Evolutionary conservation across 1,284 basidiomycete species (phyloP).

Genomic region (Taiwanofungus camphoratus): DNA sequence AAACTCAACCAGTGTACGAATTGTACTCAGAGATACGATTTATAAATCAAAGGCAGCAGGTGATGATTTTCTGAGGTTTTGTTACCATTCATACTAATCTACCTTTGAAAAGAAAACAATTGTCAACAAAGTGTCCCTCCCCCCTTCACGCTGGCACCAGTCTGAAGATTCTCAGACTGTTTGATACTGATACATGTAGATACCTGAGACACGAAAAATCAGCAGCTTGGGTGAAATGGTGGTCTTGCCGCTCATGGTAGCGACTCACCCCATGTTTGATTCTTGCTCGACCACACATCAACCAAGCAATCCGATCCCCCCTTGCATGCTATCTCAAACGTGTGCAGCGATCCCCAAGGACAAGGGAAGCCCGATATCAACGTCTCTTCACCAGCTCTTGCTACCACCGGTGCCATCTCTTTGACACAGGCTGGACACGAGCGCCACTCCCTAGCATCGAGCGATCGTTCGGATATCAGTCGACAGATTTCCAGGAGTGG

Average conservation of each 20-base stretch:
- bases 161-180: no score
- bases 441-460: slow-evolving; percentile 17
- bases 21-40: no score
- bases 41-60: no score
- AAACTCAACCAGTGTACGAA: no score
- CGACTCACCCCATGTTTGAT: slow-evolving; percentile 20
- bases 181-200: slow-evolving; percentile 24
- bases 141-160: no score
- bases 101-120: no score
- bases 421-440: slow-evolving; percentile 13
- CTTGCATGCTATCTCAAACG: slow-evolving; percentile 17
- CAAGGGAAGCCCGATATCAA: slow-evolving; percentile 21
- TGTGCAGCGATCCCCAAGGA: slow-evolving; percentile 18
- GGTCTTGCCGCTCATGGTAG: not conserved
- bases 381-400: slow-evolving; percentile 17
- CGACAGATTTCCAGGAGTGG: slow-evolving; percentile 20
- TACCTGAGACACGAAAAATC: slow-evolving; percentile 9
- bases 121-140: no score
- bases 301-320: slow-evolving; percentile 16
- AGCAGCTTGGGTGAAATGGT: not conserved
- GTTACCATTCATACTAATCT: no score
- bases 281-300: slow-evolving; percentile 23
- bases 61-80: no score
- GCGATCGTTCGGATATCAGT: slow-evolving; percentile 8
- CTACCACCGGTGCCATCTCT: slow-evolving; percentile 14